Conservation (phyloP, 2,329 filamentous ascomycete genomes). For the Alternaria viburni region DNA sequence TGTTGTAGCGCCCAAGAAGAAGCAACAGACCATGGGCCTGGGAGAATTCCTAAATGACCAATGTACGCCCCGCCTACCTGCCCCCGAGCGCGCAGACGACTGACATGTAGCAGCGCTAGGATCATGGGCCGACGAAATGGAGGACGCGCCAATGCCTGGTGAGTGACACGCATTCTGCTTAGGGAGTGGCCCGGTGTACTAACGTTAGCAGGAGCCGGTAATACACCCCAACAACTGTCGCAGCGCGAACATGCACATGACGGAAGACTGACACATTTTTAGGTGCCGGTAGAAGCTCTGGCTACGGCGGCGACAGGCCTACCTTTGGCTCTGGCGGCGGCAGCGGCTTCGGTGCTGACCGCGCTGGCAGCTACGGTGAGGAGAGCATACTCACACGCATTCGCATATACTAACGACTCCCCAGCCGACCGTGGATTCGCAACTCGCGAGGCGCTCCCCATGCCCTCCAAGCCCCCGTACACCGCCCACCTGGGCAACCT, state of each 20-base stretch:
- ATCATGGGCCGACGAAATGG: slow-evolving; percentile 99
- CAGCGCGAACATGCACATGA: not conserved
- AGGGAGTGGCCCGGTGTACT: slow-evolving; percentile 16
- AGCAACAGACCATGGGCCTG: slow-evolving; percentile 95
- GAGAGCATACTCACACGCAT: not conserved
- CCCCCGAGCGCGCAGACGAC: slow-evolving; percentile 27
- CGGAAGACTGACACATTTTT: slow-evolving; percentile 24
- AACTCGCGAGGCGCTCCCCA: slow-evolving; percentile 76
- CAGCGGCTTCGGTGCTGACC: slow-evolving; percentile 46
- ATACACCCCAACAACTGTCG: slow-evolving; percentile 9
- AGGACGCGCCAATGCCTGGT: slow-evolving; percentile 79
- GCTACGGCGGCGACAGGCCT: slow-evolving; percentile 58
- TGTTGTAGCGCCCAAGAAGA: slow-evolving; percentile 82
- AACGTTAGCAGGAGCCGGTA: slow-evolving; percentile 42
- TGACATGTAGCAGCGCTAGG: slow-evolving; percentile 66
- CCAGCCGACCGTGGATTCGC: slow-evolving; percentile 42
- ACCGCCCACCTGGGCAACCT: slow-evolving; percentile 97
- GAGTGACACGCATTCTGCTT: slow-evolving; percentile 50
- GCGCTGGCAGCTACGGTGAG: slow-evolving; percentile 50
- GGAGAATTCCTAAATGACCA: slow-evolving; percentile 93
- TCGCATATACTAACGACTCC: slow-evolving; percentile 18
- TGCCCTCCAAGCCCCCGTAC: slow-evolving; percentile 91
- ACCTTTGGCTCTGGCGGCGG: slow-evolving; percentile 51
- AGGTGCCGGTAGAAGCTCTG: slow-evolving; percentile 50
- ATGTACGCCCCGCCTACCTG: slow-evolving; percentile 64